A percentile compares a stretch with the other conserved stretches of the same genome.
Evolutionary conservation across 2,329 filamentous ascomycete species (phyloP).

Genomic region (Alternaria brassicicola): DNA sequence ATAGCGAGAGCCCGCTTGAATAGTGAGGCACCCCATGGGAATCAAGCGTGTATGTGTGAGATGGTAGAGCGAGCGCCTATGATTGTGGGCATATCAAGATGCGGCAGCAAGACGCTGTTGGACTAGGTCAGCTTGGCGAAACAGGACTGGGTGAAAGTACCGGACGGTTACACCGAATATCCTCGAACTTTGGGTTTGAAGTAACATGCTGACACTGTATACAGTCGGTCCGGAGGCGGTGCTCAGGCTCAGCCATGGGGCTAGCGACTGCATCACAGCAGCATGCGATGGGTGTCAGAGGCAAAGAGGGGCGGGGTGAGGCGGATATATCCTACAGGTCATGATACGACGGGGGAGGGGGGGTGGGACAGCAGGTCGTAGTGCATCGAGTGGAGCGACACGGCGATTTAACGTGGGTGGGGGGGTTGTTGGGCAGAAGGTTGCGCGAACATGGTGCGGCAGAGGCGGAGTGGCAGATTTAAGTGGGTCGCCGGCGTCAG

Average conservation of each 20-base stretch:
- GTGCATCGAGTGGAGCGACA: not conserved
- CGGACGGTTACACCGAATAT: not conserved
- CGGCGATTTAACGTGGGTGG: not conserved
- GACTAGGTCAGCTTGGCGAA: too few relatives aligned
- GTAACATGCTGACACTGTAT: not conserved
- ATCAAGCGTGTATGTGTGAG: not conserved
- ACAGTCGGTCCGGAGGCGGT: not conserved
- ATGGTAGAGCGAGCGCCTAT: not conserved
- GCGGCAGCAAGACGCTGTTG: not conserved
- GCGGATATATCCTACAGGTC: not conserved
- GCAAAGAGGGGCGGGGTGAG: not conserved
- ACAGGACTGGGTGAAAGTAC: not conserved
- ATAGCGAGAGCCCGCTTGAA: not conserved
- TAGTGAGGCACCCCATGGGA: not conserved
- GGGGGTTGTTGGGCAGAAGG: not conserved
- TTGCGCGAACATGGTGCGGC: slow-evolving; percentile 1
- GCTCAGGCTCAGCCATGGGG: slow-evolving; percentile 4
- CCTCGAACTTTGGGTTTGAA: not conserved
- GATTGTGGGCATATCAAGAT: not conserved
- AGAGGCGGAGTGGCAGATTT: not conserved
- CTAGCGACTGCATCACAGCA: not conserved
- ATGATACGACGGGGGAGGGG: not conserved
- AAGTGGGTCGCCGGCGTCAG: slow-evolving; percentile 16
- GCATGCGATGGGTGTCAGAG: not conserved
- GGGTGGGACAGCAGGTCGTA: not conserved